Base-by-base conservation (phyloP, 305 asterid genomes). In the Fraxinus sp. region DNA sequence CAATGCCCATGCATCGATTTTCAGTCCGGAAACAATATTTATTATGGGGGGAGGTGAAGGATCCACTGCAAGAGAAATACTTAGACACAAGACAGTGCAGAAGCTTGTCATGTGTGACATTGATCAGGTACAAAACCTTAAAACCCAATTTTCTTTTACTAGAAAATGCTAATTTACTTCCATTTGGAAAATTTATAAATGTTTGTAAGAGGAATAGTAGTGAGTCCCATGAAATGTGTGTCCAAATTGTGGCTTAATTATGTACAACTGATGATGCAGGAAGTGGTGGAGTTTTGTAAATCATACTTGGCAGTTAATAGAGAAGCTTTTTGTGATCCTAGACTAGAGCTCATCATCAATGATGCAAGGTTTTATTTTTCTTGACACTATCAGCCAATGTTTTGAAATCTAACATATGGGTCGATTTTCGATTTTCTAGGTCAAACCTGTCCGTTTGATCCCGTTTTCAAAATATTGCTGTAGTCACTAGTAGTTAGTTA, bases 11-110 rank as follows among this genome's bases (percentile, higher is more conserved):
- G 24, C 68, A 57, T 57, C 4, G 28, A 57, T 16, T 66, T 85
- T 68, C 89, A 95, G 99, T 82, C 97, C 99, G 70, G 94, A 86
- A 87, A 91, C 87, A 16, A 85, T 94, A 16, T 95, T 95, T 89
- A 95, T 94, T 4, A 95, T 95, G 98, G 99, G 98, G n/a, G 99
- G 99, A 84, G 99, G 99, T 87, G 99, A 95, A 88, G 98, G 99
- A 11, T 95, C 99, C 26, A 93, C 99, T 76, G 97, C 99, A 43
- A 94, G 99, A 87, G 99, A 95, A 86, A 86, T 93, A 81, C 91
- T 95, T 22, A 92, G 99, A 82, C 97, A 94, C 92, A 88, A 83
- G 76, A 83, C 95, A 0, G 93, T 92, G 43, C 93, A 92, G 43
- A 94, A 94, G 83, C 93, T 94, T 84, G 90, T 93, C 86, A 95